Evolutionary conservation across 23 red algal genomes (phyloP), one percentile per base, ranked within the genome.

Genomic region (Gracilaria domingensis): DNA sequence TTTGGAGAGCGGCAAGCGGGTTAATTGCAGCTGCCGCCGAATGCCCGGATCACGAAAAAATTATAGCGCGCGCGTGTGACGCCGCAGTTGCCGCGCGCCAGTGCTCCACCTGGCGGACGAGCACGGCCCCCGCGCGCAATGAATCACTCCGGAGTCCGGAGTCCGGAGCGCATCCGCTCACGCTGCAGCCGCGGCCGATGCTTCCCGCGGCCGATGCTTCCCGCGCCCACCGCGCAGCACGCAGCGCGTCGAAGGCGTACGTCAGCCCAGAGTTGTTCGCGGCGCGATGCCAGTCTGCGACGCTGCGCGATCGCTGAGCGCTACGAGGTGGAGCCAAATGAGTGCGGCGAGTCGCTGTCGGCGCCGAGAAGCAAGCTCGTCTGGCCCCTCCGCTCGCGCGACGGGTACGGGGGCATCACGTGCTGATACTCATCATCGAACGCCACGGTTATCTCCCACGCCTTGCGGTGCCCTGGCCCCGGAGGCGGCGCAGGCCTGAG

Each of bases 351-450:
- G 12, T 28, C 23, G 38, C 20, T 50, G 20, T 77, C 72, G 21
- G 40, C 16, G 42, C 40, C n/a, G 50, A 51, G 8, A 50, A 49
- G 38, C 72, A 77, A 50, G 72, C 34, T 50, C 13, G 72, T 51
- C 20, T 77, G 40, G 17, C 38, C 45, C 20, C 23, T 34, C 11
- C 72, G 20, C 32, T 77, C 72, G 14, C 72, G 38, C 8, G 39
- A 50, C 3, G 39, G 72, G 42, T 77, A 77, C 25, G 72, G 72
- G 5, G 72, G 72, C 42, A 77, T 77, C 40, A 51, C 72, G 34
- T 77, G 72, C 20, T 77, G 72, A 30, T 77, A 77, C 21, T 77
- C 72, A 14, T 77, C 72, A 28, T 77, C 72, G 34, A 77, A 77
- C 23, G 72, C 45, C 38, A 77, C 72, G 1, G 72, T 77, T 8